These are phyloP conservation scores for Hyaloscypha hepaticicola DNA, from an alignment of 495 filamentous ascomycete genomes.

Conservation along the genomic window DNA sequence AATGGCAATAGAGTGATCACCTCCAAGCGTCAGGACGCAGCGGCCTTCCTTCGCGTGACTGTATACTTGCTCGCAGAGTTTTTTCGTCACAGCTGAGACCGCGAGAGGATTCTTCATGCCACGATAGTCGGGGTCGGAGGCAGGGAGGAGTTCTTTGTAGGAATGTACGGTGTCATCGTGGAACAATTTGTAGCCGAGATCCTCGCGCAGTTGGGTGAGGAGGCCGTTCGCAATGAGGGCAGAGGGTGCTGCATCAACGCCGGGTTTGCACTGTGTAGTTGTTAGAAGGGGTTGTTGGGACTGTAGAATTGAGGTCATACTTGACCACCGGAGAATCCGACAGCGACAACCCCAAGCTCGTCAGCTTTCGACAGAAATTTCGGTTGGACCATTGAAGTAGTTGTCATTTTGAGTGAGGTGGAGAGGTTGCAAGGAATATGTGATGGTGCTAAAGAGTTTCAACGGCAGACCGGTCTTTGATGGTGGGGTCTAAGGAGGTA, in stretches of 20 bases:
- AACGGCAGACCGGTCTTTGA: background rate
- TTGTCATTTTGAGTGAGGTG: slow-evolving; percentile 47
- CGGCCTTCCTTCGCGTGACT: slow-evolving; percentile 80
- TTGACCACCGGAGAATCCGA: slow-evolving; percentile 97
- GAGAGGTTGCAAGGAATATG: background rate
- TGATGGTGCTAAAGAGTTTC: background rate
- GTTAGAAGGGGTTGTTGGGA: slow-evolving; percentile 12
- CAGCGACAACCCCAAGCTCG: slow-evolving; percentile 88
- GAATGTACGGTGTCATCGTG: slow-evolving; percentile 82
- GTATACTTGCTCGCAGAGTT: slow-evolving; percentile 83
- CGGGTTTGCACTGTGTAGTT: slow-evolving; percentile 70
- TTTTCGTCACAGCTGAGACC: slow-evolving; percentile 82
- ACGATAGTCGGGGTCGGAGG: slow-evolving; percentile 71
- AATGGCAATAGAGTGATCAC: slow-evolving; percentile 96
- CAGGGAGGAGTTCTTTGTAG: slow-evolving; percentile 75
- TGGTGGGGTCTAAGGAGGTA: slow-evolving; percentile 1
- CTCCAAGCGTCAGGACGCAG: slow-evolving; percentile 88
- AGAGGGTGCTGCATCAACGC: slow-evolving; percentile 89
- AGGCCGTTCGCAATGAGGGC: slow-evolving; percentile 89
- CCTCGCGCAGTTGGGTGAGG: slow-evolving; percentile 75
- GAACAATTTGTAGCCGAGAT: slow-evolving; percentile 84
- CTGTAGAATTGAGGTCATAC: slow-evolving; percentile 47
- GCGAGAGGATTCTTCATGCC: slow-evolving; percentile 91
- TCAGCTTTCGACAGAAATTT: slow-evolving; percentile 77
- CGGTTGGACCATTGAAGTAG: slow-evolving; percentile 70